phyloP scores from a whole-genome alignment of 2,329 filamentous ascomycete genomes.

The Cladorrhinum sp. region DNA sequence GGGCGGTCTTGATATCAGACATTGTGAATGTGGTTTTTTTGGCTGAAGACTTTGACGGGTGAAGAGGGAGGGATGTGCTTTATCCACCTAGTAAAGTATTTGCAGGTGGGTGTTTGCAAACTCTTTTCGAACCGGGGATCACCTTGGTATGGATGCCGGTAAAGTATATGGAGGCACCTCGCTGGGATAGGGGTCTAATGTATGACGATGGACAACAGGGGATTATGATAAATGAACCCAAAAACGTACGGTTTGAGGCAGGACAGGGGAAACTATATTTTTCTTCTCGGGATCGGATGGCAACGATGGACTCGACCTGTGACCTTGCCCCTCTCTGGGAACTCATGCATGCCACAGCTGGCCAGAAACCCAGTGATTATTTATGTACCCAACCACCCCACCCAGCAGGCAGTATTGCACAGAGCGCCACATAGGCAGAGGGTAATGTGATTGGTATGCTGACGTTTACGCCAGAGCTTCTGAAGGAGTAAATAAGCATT shows the following conservation, averaged over 20 bases:
- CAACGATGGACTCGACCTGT: not conserved
- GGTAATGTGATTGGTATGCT: not conserved
- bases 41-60: slow-evolving; percentile 2
- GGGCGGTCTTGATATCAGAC: slow-evolving; percentile 32
- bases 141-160: not conserved
- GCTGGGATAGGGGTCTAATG: not conserved
- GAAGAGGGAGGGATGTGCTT: not conserved
- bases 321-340: not conserved
- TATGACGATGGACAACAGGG: not conserved
- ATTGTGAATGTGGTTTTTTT: slow-evolving; percentile 31
- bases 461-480: not conserved
- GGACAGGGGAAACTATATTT: not conserved
- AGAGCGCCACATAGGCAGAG: not conserved
- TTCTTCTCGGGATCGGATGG: not conserved
- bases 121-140: not conserved
- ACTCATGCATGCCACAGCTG: not conserved
- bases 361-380: not conserved
- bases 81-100: slow-evolving; percentile 7
- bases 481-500: not conserved
- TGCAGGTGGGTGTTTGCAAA: slow-evolving; percentile 1
- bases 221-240: not conserved
- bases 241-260: not conserved
- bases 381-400: not conserved
- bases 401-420: not conserved
- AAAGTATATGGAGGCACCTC: not conserved